Percentiles rank a stretch among this genome's conserved stretches.
Evolutionary conservation across 805 yeast genomes (phyloP).

Genomic region (Suhomyces sp.): DNA sequence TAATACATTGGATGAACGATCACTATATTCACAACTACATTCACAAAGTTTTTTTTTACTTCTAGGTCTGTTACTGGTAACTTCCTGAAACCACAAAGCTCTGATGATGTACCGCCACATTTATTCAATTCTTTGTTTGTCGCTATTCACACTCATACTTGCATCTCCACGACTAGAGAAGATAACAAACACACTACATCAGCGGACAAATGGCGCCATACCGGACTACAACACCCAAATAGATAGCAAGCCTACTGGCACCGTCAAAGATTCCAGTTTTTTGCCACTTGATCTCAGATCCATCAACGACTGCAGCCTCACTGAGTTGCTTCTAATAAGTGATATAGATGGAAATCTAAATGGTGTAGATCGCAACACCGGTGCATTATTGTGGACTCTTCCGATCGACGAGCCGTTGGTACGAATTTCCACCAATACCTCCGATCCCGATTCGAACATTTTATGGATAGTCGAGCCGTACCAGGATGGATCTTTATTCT

Average conservation of each 20-base stretch:
- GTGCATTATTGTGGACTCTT: constrained; percentile 74
- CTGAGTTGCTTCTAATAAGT: constrained; percentile 63
- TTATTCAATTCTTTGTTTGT: constrained; percentile 1
- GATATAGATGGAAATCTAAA: constrained; percentile 87
- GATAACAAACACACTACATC: constrained; percentile 10
- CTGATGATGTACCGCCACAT: background rate
- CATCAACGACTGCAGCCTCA: constrained; percentile 46
- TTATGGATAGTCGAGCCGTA: constrained; percentile 91
- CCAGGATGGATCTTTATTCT: constrained; percentile 79
- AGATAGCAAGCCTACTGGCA: background rate
- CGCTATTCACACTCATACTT: constrained; percentile 5
- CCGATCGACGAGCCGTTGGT: constrained; percentile 65
- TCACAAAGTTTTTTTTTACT: background rate
- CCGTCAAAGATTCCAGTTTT: constrained; percentile 15
- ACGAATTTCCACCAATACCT: constrained; percentile 29
- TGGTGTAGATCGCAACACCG: constrained; percentile 73
- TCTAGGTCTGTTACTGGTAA: background rate
- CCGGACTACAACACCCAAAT: background rate
- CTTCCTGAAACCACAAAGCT: background rate
- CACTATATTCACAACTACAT: no score
- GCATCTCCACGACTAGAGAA: constrained; percentile 22
- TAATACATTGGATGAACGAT: no score
- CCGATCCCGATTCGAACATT: constrained; percentile 23
- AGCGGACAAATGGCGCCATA: background rate
- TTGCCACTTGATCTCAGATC: constrained; percentile 38